phyloP scores from a whole-genome alignment of 2,329 filamentous ascomycete genomes.

The Pyricularia sp. region DNA sequence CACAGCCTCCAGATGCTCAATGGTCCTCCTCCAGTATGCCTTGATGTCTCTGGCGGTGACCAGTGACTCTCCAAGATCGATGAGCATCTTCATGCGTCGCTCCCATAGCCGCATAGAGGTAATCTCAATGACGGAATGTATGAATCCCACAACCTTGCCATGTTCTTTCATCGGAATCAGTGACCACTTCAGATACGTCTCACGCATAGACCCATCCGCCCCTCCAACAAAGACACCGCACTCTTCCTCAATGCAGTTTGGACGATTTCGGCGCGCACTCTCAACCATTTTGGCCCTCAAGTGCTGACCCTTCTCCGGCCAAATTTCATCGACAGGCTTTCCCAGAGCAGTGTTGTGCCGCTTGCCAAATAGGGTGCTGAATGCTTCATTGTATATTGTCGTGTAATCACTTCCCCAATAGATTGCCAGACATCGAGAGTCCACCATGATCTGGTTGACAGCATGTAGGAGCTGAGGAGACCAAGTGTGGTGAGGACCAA shows the following conservation, averaged over 20 bases:
- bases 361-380: conserved; percentile 45
- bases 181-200: conserved; percentile 35
- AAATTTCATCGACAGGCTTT: conserved; percentile 42
- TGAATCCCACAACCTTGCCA: conserved; percentile 29
- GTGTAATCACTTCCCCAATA: conserved; percentile 50
- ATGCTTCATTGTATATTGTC: conserved; percentile 62
- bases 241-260: conserved; percentile 25
- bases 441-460: conserved; percentile 25
- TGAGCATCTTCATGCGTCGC: conserved; percentile 33
- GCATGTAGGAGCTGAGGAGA: conserved; percentile 27
- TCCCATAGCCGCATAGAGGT: conserved; percentile 35
- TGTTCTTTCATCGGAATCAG: conserved; percentile 31
- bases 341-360: conserved; percentile 53
- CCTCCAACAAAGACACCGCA: conserved; percentile 31
- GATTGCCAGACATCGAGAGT: conserved; percentile 37
- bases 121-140: conserved; percentile 32
- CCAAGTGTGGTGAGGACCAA: conserved; percentile 31
- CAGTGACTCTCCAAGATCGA: conserved; percentile 32
- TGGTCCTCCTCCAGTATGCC: conserved; percentile 33
- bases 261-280: conserved; percentile 18
- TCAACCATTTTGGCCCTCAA: conserved; percentile 25
- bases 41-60: conserved; percentile 28
- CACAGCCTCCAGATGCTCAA: conserved; percentile 29
- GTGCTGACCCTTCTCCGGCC: conserved; percentile 34
- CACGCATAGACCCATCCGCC: conserved; percentile 26